Evolutionary conservation across 805 yeast genomes (phyloP).

Genomic region (Blastobotrys robertii): DNA sequence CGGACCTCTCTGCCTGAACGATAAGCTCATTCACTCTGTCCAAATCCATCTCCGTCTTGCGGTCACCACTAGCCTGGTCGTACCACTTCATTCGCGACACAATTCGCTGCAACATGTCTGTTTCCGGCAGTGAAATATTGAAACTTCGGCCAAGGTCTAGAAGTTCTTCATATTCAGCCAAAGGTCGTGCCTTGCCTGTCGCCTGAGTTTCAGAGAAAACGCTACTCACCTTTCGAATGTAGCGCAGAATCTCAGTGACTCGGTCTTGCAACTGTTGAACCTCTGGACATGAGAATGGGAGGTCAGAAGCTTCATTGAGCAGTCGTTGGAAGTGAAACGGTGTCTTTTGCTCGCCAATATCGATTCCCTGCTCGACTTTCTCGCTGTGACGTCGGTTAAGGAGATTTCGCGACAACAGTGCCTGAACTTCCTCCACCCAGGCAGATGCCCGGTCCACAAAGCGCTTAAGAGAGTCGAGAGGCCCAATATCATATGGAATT

Average conservation of each 20-base stretch:
- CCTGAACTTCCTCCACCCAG: slow-evolving; percentile 44
- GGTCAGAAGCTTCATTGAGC: slow-evolving; percentile 37
- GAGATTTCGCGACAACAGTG: too few species aligned
- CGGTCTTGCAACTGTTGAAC: slow-evolving; percentile 49
- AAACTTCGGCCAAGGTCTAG: slow-evolving; percentile 50
- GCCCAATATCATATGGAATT: slow-evolving; percentile 33
- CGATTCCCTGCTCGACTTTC: slow-evolving; percentile 14
- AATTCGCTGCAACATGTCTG: slow-evolving; percentile 32
- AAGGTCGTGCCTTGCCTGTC: slow-evolving; percentile 9
- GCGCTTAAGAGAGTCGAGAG: slow-evolving; percentile 29
- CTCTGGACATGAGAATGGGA: slow-evolving; percentile 49
- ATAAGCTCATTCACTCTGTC: slow-evolving; percentile 19
- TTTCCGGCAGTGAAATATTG: slow-evolving; percentile 46
- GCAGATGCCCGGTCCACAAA: slow-evolving; percentile 38
- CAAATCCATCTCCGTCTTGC: slow-evolving; percentile 15
- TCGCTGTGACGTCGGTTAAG: slow-evolving; percentile 33
- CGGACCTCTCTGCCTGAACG: slow-evolving; percentile 21
- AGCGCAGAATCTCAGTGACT: slow-evolving; percentile 41
- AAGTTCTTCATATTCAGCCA: slow-evolving; percentile 42
- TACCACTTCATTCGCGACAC: slow-evolving; percentile 34
- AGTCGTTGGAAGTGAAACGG: slow-evolving; percentile 31
- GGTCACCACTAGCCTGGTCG: slow-evolving; percentile 19
- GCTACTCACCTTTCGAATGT: slow-evolving; percentile 37
- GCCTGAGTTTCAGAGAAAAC: slow-evolving; percentile 29
- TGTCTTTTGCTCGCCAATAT: background rate